phyloP scores from a whole-genome alignment of 2,329 filamentous ascomycete species.

The Sordariomycetes sp. region DNA sequence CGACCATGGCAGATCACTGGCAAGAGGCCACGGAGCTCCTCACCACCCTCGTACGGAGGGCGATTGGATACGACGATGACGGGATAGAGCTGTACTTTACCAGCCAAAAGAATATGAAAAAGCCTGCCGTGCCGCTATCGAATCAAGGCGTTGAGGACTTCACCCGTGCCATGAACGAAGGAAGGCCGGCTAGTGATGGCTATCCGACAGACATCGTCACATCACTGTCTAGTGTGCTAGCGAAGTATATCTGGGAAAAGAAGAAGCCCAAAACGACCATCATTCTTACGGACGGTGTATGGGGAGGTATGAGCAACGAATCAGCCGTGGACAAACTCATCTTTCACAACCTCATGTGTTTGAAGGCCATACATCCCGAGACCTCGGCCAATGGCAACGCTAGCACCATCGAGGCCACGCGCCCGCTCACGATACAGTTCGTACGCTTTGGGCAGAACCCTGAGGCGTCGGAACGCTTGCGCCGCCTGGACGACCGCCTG shows the following conservation, averaged over 20 bases:
- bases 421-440: slow-evolving; percentile 18
- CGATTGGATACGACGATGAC: slow-evolving; percentile 15
- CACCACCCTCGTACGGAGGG: slow-evolving; percentile 13
- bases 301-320: neutral
- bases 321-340: neutral
- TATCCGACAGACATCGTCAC: neutral
- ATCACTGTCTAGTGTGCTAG: neutral
- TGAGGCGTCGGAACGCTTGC: slow-evolving; percentile 10
- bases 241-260: neutral
- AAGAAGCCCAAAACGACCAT: neutral
- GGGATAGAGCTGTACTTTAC: slow-evolving; percentile 14
- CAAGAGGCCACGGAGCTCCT: slow-evolving; percentile 12
- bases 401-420: slow-evolving; percentile 1
- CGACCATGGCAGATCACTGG: slow-evolving; percentile 14
- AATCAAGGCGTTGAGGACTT: neutral
- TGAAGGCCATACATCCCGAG: neutral
- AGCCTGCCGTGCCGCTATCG: neutral
- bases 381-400: neutral
- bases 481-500: slow-evolving; percentile 1
- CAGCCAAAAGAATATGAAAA: neutral
- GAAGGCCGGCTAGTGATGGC: neutral
- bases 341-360: neutral
- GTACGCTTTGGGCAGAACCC: slow-evolving; percentile 16
- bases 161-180: neutral
- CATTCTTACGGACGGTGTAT: neutral